These are phyloP conservation scores for Selenicereus undatus DNA, from an alignment of 148 eudicot species.

Conservation along the genomic window DNA sequence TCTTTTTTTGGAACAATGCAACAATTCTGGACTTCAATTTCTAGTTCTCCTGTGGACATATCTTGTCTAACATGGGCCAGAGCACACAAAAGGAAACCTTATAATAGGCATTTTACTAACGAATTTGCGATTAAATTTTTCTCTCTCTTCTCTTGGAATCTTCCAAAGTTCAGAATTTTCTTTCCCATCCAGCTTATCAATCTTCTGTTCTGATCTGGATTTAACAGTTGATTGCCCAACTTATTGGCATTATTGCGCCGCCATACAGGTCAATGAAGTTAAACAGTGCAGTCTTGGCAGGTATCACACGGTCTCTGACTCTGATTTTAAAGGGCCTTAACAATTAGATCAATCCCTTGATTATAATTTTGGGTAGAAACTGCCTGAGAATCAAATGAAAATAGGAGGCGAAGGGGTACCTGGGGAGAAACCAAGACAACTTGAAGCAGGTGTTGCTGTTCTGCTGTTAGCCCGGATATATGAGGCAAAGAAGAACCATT, in stretches of 20 bases:
- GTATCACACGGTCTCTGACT: too few species aligned
- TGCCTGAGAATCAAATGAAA: not conserved
- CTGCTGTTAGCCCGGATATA: not conserved
- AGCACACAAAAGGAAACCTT: not conserved
- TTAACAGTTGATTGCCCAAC: not conserved
- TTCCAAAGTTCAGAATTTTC: not conserved
- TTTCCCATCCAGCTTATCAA: not conserved
- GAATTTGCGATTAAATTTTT: too few species aligned
- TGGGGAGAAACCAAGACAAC: slow-evolving; percentile 86
- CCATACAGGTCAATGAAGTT: not conserved
- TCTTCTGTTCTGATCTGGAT: not conserved
- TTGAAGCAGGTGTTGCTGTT: slow-evolving; percentile 44
- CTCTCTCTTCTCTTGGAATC: not conserved
- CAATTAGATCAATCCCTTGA: not conserved
- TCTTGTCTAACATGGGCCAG: not conserved
- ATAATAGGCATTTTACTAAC: too few species aligned
- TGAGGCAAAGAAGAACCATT: not conserved
- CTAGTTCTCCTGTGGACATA: not conserved
- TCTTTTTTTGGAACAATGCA: not conserved
- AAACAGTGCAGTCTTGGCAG: not conserved
- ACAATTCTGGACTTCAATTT: not conserved
- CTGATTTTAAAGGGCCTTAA: too few species aligned
- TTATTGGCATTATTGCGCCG: too few species aligned
- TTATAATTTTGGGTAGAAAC: not conserved
- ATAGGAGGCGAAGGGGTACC: slow-evolving; percentile 28